Conservation (phyloP, 1,284 basidiomycete species). For the Moesziomyces antarcticus region DNA sequence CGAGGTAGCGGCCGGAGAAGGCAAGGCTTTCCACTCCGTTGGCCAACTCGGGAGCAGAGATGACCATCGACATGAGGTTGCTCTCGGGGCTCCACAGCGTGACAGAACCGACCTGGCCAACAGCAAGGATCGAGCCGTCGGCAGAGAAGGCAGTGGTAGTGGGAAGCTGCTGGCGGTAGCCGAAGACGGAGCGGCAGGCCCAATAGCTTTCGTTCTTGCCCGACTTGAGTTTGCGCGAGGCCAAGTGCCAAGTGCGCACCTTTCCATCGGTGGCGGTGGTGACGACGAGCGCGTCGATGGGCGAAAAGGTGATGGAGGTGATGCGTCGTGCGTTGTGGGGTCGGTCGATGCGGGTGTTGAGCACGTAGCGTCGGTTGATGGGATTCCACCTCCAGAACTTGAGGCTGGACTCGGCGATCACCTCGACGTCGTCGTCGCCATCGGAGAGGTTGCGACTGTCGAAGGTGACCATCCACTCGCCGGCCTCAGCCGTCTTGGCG, state of each 20-base stretch:
- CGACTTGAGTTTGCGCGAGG: conserved; percentile 53
- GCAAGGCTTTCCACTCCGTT: conserved; percentile 20
- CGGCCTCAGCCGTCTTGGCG: conserved; percentile 24
- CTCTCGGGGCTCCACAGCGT: conserved; percentile 81
- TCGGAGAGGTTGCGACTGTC: conserved; percentile 73
- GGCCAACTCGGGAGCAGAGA: conserved; percentile 68
- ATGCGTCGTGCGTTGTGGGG: conserved; percentile 81
- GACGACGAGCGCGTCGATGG: conserved; percentile 70
- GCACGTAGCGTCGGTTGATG: conserved; percentile 67
- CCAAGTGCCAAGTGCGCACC: conserved; percentile 76
- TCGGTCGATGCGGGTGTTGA: conserved; percentile 88
- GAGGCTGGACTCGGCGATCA: conserved; percentile 81
- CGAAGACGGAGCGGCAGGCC: conserved; percentile 61
- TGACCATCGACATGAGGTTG: conserved; percentile 76
- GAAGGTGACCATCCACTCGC: conserved; percentile 90
- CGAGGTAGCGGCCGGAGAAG: conserved; percentile 58
- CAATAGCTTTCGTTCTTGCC: conserved; percentile 57
- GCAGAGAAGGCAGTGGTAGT: conserved; percentile 78
- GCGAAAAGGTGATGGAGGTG: conserved; percentile 76
- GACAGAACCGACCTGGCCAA: conserved; percentile 78
- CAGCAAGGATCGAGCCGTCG: conserved; percentile 85
- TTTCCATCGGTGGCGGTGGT: conserved; percentile 78
- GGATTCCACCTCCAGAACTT: conserved; percentile 90
- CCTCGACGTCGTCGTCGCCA: conserved; percentile 62
- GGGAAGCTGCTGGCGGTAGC: conserved; percentile 56